Evolutionary conservation across 2,329 filamentous ascomycete species (phyloP).

Genomic region (Phialophora expanda): DNA sequence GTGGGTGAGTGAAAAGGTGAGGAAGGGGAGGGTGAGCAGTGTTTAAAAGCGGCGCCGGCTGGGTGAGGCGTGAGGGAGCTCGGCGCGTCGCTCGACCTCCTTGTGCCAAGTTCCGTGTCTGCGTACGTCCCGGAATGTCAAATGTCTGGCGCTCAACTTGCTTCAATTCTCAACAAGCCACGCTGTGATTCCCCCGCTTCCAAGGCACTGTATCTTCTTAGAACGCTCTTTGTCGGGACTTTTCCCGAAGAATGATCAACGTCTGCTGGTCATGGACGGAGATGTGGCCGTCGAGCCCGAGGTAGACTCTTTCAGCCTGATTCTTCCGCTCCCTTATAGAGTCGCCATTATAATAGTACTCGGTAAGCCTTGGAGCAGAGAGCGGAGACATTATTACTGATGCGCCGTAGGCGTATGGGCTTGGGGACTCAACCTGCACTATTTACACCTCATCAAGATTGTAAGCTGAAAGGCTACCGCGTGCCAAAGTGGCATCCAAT

Average conservation of each 20-base stretch:
- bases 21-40: too few species aligned
- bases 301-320: slow-evolving; percentile 82
- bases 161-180: neutral
- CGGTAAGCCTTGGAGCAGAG: slow-evolving; percentile 60
- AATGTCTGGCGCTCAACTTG: neutral
- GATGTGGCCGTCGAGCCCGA: slow-evolving; percentile 42
- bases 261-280: slow-evolving; percentile 36
- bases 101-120: too few species aligned
- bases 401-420: slow-evolving; percentile 78
- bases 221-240: neutral
- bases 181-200: neutral
- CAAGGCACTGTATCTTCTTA: neutral
- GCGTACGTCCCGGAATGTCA: neutral
- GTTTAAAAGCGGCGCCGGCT: too few species aligned
- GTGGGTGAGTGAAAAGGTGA: too few species aligned
- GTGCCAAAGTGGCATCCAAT: slow-evolving; percentile 11
- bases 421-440: slow-evolving; percentile 91
- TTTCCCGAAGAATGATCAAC: slow-evolving; percentile 30
- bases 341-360: slow-evolving; percentile 84
- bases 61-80: too few species aligned
- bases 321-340: slow-evolving; percentile 87
- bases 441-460: slow-evolving; percentile 78
- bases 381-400: slow-evolving; percentile 9
- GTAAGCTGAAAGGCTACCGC: slow-evolving; percentile 48
- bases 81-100: too few species aligned